Evolutionary conservation across 805 yeast species (phyloP).

Genomic region (Ogataea haglerorum): DNA sequence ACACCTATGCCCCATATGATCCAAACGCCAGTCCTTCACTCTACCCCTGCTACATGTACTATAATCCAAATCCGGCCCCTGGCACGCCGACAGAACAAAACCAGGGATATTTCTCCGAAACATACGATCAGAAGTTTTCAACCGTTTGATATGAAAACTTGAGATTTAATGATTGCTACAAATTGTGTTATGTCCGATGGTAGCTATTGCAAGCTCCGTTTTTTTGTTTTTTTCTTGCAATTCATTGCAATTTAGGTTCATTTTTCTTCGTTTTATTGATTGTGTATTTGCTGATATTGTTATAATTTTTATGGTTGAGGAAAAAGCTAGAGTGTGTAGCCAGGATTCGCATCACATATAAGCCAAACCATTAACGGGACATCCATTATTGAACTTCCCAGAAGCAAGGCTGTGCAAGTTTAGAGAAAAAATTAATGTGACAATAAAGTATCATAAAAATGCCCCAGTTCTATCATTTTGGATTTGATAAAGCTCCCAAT

Average conservation of each 20-base stretch:
- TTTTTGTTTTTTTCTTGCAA: not conserved
- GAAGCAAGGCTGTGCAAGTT: not conserved
- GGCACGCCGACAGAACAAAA: conserved; percentile 19
- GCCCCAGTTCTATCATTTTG: conserved; percentile 14
- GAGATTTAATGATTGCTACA: conserved; percentile 6
- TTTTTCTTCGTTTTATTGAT: not conserved
- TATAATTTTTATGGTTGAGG: too few relatives aligned
- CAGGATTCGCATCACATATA: too few relatives aligned
- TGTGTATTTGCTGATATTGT: too few relatives aligned
- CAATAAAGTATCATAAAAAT: not conserved
- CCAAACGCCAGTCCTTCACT: conserved; percentile 23
- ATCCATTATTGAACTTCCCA: too few relatives aligned
- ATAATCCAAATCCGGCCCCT: conserved; percentile 26
- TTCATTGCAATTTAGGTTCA: not conserved
- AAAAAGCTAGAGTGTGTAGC: too few relatives aligned
- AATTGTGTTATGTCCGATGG: too few relatives aligned
- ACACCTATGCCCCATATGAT: conserved; percentile 28
- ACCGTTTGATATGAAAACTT: not conserved
- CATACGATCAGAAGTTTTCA: conserved; percentile 17
- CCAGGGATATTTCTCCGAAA: conserved; percentile 14
- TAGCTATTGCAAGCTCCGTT: not conserved
- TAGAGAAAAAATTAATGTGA: not conserved
- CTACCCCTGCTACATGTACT: conserved; percentile 33
- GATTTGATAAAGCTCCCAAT: conserved; percentile 13
- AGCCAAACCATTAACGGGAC: too few relatives aligned